These are phyloP conservation scores for Botrytis medusae DNA, from an alignment of 2,329 filamentous ascomycete genomes.

Conservation along the genomic window DNA sequence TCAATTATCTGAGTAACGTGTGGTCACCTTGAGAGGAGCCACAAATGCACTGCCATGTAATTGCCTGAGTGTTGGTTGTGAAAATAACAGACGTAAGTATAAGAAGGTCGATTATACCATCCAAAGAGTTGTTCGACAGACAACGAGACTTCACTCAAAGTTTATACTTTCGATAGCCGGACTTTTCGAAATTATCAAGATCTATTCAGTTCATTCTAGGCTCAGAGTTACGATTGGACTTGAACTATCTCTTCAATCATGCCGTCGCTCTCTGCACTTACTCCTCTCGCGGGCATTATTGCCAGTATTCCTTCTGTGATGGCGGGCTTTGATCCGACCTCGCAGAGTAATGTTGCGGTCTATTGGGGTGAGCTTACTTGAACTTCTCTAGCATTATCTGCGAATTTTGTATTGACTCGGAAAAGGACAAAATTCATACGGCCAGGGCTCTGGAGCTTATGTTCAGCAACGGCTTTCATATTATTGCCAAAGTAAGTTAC, in stretches of 20 bases:
- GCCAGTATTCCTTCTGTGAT: constrained; percentile 39
- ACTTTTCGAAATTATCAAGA: not conserved
- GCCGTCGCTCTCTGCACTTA: not conserved
- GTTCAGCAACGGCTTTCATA: constrained; percentile 55
- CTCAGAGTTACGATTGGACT: not conserved
- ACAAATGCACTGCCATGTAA: not conserved
- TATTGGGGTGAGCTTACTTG: constrained; percentile 58
- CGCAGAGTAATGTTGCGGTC: constrained; percentile 56
- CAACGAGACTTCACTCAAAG: not conserved
- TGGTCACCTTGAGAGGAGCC: not conserved
- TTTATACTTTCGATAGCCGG: not conserved
- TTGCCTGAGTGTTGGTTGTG: not conserved
- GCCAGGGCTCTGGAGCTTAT: constrained; percentile 44
- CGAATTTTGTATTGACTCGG: constrained; percentile 28
- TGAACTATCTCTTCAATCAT: not conserved
- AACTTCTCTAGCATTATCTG: not conserved
- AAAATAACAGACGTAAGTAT: not conserved
- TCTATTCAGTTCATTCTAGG: not conserved
- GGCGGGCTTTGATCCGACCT: constrained; percentile 47
- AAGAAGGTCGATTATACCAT: not conserved
- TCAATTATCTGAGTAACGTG: not conserved
- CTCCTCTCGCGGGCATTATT: constrained; percentile 36
- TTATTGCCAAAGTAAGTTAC: constrained; percentile 58
- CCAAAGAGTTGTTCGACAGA: not conserved
- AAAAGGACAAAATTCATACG: constrained; percentile 59